Conservation (phyloP, 1,139 yeast species). For the Nakaseomyces glabratus region DNA sequence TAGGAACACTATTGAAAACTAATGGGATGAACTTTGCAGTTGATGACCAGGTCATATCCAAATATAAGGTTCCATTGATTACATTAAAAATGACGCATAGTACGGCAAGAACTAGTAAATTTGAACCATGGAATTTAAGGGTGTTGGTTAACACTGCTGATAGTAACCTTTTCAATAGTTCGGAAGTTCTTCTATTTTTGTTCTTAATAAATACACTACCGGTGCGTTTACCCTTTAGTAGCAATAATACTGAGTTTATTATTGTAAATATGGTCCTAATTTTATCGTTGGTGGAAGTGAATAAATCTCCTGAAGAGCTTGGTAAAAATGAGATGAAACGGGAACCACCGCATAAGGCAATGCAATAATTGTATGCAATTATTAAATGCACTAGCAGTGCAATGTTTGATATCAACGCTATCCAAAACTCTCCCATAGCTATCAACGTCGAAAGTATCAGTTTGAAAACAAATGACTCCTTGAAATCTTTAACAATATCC, state of each 20-base stretch:
- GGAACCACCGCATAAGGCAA: too few relatives aligned
- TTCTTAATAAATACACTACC: background rate
- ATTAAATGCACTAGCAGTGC: too few relatives aligned
- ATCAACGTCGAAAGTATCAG: too few relatives aligned
- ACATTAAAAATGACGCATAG: too few relatives aligned
- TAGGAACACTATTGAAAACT: too few relatives aligned
- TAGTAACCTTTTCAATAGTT: background rate
- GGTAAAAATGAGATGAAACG: background rate
- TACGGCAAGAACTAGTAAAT: too few relatives aligned
- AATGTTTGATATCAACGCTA: too few relatives aligned
- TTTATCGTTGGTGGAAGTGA: background rate
- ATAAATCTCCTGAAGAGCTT: background rate
- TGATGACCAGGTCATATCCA: too few relatives aligned
- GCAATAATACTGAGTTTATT: background rate
- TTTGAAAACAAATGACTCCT: conserved; percentile 2
- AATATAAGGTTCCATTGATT: too few relatives aligned
- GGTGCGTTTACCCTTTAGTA: background rate
- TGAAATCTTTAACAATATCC: background rate
- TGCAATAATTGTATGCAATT: too few relatives aligned
- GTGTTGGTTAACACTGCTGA: background rate
- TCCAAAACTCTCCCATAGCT: too few relatives aligned
- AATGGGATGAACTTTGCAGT: too few relatives aligned
- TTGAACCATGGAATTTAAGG: conserved; percentile 3
- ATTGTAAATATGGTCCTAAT: background rate
- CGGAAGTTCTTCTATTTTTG: background rate